Evolutionary conservation across 2,329 filamentous ascomycete genomes (phyloP).

Genomic region (Epichloe gansuensis): DNA sequence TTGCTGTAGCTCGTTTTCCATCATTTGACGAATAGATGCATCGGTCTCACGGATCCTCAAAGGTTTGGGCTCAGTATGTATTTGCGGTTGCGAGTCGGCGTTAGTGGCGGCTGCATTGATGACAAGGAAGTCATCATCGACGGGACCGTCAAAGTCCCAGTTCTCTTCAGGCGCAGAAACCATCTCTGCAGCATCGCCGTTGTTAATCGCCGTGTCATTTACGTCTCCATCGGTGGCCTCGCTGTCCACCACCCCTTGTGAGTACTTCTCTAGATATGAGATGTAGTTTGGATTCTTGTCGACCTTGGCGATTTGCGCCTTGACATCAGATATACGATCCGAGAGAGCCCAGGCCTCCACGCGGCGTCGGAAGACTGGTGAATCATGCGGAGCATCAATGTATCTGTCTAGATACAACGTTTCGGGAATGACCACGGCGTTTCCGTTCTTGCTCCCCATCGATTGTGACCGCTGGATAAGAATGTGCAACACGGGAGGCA

Average conservation of each 20-base stretch:
- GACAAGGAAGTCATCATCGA: slow-evolving; percentile 24
- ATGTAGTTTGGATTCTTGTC: slow-evolving; percentile 16
- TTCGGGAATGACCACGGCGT: slow-evolving; percentile 68
- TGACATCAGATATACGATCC: slow-evolving; percentile 44
- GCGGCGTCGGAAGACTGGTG: slow-evolving; percentile 50
- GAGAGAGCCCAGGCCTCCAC: slow-evolving; percentile 66
- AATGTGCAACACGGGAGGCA: slow-evolving; percentile 79
- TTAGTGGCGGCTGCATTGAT: slow-evolving; percentile 11
- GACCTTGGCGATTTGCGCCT: slow-evolving; percentile 23
- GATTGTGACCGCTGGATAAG: slow-evolving; percentile 76
- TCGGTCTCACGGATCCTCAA: slow-evolving; percentile 15
- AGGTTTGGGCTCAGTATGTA: slow-evolving; percentile 6
- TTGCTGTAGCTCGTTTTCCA: slow-evolving; percentile 27
- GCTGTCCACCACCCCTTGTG: slow-evolving; percentile 13
- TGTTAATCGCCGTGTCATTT: background rate
- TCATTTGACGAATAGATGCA: slow-evolving; percentile 28
- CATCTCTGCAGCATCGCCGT: background rate
- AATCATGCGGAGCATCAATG: slow-evolving; percentile 53
- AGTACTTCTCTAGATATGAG: slow-evolving; percentile 17
- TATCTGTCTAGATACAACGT: slow-evolving; percentile 82
- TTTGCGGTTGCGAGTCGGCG: background rate
- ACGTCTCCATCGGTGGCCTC: background rate
- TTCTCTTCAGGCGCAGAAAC: slow-evolving; percentile 13
- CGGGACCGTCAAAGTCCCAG: slow-evolving; percentile 27
- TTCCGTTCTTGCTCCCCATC: slow-evolving; percentile 61